phyloP scores from a whole-genome alignment of 805 yeast species.

The Saccharomycopsis schoenii region DNA sequence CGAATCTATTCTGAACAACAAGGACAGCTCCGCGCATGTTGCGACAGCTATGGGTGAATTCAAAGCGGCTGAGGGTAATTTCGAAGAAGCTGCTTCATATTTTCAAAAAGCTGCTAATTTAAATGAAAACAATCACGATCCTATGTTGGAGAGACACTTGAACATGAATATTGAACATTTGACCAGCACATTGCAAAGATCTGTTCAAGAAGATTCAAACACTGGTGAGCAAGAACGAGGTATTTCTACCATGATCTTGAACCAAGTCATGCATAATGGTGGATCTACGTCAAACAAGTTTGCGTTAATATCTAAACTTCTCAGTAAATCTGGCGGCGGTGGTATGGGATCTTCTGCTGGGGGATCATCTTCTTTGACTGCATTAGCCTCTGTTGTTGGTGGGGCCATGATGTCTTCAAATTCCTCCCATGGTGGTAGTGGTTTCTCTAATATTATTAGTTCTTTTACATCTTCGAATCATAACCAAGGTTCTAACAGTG shows the following conservation, averaged over 20 bases:
- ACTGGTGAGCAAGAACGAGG: conserved; percentile 17
- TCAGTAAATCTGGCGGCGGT: conserved; percentile 1
- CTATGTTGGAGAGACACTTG: conserved; percentile 2
- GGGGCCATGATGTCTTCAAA: background rate
- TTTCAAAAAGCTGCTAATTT: conserved; percentile 16
- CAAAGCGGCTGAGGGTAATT: conserved; percentile 5
- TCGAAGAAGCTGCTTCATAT: conserved; percentile 9
- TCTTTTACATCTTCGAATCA: background rate
- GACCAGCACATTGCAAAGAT: conserved; percentile 7
- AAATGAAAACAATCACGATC: conserved; percentile 5
- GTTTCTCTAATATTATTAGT: background rate
- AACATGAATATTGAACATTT: conserved; percentile 6
- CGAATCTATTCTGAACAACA: background rate
- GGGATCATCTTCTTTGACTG: conserved; percentile 13
- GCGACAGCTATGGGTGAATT: conserved; percentile 14
- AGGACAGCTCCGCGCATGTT: conserved; percentile 8
- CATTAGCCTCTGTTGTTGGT: conserved; percentile 9
- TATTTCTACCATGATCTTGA: conserved; percentile 4
- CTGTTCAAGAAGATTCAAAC: conserved; percentile 14
- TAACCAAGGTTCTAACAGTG: background rate
- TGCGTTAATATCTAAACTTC: conserved; percentile 8
- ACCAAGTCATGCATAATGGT: conserved; percentile 3
- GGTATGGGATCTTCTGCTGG: conserved; percentile 2
- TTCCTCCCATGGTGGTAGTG: background rate
- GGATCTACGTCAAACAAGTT: conserved; percentile 13